A percentile compares a stretch with the other conserved stretches of the same genome.
phyloP scores from a whole-genome alignment of 2,329 filamentous ascomycete genomes.

The Aureobasidium uvarum region DNA sequence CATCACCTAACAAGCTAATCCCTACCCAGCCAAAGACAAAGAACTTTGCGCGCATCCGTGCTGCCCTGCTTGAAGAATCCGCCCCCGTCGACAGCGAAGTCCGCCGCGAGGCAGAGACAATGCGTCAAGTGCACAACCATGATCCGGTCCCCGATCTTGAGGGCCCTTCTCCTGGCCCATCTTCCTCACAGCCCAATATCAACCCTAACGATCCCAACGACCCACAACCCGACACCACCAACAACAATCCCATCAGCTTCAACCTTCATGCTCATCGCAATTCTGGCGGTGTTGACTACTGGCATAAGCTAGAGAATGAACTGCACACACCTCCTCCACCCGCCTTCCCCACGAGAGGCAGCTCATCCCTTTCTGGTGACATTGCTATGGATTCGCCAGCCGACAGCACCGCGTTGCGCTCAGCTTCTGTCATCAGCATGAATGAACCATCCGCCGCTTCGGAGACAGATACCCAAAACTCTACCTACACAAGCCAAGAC shows the following conservation, averaged over 20 bases:
- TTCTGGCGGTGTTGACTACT: conserved; percentile 70
- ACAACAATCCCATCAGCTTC: conserved; percentile 61
- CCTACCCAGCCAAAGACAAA: conserved; percentile 81
- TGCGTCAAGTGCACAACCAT: conserved; percentile 89
- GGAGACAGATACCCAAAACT: background rate
- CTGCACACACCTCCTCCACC: conserved; percentile 64
- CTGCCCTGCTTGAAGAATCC: conserved; percentile 82
- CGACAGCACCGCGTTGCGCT: conserved; percentile 4
- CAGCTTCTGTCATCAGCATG: conserved; percentile 25
- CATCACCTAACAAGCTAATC: conserved; percentile 26
- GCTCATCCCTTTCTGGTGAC: conserved; percentile 58
- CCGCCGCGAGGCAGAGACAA: conserved; percentile 88
- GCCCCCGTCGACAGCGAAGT: conserved; percentile 86
- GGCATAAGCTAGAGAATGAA: conserved; percentile 74
- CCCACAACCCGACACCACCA: conserved; percentile 57
- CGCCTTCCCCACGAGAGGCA: conserved; percentile 45
- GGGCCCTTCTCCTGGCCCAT: conserved; percentile 40
- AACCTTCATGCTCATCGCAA: conserved; percentile 71
- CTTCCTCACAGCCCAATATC: conserved; percentile 63
- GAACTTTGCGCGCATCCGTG: conserved; percentile 88
- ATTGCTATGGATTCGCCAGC: conserved; percentile 68
- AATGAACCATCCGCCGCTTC: conserved; percentile 3
- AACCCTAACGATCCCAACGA: conserved; percentile 58
- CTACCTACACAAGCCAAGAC: conserved; percentile 37
- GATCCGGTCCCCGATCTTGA: conserved; percentile 57